phyloP scores from a whole-genome alignment of 2,329 filamentous ascomycete genomes.

The Penicillium sp. region DNA sequence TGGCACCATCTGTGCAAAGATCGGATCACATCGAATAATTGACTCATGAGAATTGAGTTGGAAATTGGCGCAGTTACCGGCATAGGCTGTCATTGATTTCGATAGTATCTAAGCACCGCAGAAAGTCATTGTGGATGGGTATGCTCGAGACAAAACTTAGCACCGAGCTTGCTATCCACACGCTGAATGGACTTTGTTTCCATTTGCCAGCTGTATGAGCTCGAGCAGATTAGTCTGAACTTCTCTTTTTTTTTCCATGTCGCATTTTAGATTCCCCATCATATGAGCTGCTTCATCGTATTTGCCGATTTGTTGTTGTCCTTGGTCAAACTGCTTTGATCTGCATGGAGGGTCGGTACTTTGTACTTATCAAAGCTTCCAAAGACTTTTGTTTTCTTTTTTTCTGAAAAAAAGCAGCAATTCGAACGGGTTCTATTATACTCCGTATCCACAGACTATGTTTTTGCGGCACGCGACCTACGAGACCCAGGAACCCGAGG shows the following conservation, averaged over 20 bases:
- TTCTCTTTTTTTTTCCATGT: slow-evolving; percentile 35
- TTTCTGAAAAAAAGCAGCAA: too few species aligned
- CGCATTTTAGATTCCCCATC: too few species aligned
- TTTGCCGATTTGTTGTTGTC: too few species aligned
- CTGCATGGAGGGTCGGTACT: slow-evolving; percentile 33
- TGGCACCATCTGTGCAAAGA: slow-evolving; percentile 44
- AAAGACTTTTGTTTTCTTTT: too few species aligned
- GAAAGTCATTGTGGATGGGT: slow-evolving; percentile 33
- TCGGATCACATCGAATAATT: slow-evolving; percentile 37
- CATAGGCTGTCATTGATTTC: slow-evolving; percentile 23
- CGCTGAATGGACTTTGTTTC: too few species aligned
- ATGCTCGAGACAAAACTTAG: slow-evolving; percentile 32
- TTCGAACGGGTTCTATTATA: slow-evolving; percentile 34
- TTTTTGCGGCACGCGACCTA: slow-evolving; percentile 32
- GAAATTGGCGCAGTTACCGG: slow-evolving; percentile 31
- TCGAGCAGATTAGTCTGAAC: too few species aligned
- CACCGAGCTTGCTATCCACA: slow-evolving; percentile 36
- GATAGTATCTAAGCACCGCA: slow-evolving; percentile 22
- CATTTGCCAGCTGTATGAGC: too few species aligned
- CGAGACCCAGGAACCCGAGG: slow-evolving; percentile 26
- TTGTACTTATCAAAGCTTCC: slow-evolving; percentile 31
- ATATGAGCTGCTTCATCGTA: too few species aligned
- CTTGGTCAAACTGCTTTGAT: too few species aligned
- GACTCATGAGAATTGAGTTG: slow-evolving; percentile 37
- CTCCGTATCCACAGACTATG: slow-evolving; percentile 34